Conservation (phyloP, 176 grass and related monocot species). For the Eragrostis curvula region DNA sequence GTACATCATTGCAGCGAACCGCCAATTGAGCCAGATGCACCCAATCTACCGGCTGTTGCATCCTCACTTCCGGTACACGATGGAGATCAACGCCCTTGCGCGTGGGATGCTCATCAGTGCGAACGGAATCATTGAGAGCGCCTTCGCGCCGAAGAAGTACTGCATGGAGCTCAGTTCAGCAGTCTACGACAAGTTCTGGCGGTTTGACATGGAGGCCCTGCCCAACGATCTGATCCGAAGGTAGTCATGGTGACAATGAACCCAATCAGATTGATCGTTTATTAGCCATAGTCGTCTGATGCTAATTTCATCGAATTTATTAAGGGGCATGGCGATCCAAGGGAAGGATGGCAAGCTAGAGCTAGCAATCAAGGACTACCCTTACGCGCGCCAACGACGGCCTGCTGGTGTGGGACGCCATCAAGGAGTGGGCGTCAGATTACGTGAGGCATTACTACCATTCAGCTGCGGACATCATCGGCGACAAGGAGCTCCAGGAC, state of each 20-base stretch:
- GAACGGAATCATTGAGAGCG: conserved; percentile 67
- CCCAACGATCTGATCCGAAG: conserved; percentile 68
- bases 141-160: conserved; percentile 56
- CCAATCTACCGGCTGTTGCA: conserved; percentile 67
- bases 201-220: conserved; percentile 83
- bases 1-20: conserved; percentile 72
- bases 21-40: conserved; percentile 77
- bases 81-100: conserved; percentile 78
- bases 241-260: too few relatives aligned
- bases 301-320: not conserved
- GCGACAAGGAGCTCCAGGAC: too few relatives aligned
- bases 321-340: conserved; percentile 72
- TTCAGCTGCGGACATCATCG: too few relatives aligned
- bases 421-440: too few relatives aligned
- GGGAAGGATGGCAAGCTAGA: conserved; percentile 38
- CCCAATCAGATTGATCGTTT: too few relatives aligned
- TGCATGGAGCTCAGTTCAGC: conserved; percentile 59
- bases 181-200: conserved; percentile 53
- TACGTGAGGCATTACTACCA: too few relatives aligned
- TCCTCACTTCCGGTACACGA: conserved; percentile 78
- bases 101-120: conserved; percentile 39
- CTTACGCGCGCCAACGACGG: conserved; percentile 68
- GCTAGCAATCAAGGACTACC: conserved; percentile 72
- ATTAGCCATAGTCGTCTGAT: too few relatives aligned
- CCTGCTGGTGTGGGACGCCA: conserved; percentile 63